Evolutionary conservation across 768 basidiomycete genomes (phyloP).

Genomic region (Agaricus sinodeliciosus): DNA sequence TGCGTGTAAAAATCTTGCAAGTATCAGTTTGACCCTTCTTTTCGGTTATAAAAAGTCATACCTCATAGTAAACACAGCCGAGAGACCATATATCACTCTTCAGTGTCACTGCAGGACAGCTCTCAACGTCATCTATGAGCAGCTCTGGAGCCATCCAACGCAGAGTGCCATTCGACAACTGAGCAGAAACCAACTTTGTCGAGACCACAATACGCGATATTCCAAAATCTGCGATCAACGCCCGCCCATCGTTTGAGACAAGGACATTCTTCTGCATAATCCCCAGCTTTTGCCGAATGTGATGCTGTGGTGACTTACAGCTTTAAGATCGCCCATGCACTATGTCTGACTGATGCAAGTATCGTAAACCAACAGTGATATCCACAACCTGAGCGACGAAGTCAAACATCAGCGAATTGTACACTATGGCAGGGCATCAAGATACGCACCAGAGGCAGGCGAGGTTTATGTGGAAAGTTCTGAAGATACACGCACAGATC

Average conservation of each 20-base stretch:
- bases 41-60: background rate
- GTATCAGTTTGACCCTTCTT: background rate
- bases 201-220: background rate
- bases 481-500: slow-evolving; percentile 13
- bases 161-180: background rate
- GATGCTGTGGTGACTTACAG: background rate
- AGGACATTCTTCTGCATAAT: background rate
- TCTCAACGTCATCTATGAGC: background rate
- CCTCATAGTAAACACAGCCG: slow-evolving; percentile 5
- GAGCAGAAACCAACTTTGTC: background rate
- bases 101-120: background rate
- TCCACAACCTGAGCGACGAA: background rate
- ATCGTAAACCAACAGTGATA: background rate
- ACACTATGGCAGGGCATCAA: background rate
- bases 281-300: background rate
- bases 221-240: background rate
- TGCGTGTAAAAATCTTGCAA: background rate
- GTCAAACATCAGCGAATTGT: background rate
- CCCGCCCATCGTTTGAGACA: background rate
- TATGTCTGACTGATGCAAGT: background rate
- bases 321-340: slow-evolving; percentile 6
- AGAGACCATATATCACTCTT: slow-evolving; percentile 7
- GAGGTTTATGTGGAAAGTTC: slow-evolving; percentile 5
- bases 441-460: slow-evolving; percentile 12
- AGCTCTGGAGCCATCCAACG: slow-evolving; percentile 7